Base-by-base conservation (phyloP, 805 yeast genomes). In the Yamadazyma kitorensis region DNA sequence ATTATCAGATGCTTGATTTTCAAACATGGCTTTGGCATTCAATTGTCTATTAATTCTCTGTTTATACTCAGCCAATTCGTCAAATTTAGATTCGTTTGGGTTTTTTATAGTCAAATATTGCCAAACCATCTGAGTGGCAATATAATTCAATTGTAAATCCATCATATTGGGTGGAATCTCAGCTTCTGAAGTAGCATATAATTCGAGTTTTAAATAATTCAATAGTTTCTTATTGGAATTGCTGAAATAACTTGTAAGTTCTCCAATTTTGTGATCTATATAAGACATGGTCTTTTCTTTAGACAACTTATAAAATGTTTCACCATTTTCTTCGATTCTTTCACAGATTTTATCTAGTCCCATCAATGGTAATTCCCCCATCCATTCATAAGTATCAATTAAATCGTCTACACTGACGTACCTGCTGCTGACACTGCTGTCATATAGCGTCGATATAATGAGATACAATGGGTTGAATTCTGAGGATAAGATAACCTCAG, bases 361-460 rank as follows among this genome's bases (percentile, higher is more conserved):
- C 0, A 19, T 18, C 12, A 43, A 39, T 16, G 67, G 41, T 1
- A 49, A 25, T 5, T 52, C 50, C 6, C 55, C 40, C 5, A 64
- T 43, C 46, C 56, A 48, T 14, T 57, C 61, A 14, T 54, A 39
- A 12, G 47, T 40, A 42, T 72, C 78, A 6, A 56, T 47, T 4
- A 75, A 42, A 47, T 75, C 80, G 15, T 75, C 77, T 11, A 61
- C 44, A 0, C 70, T 52, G 37, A 65, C 27, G 17, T 25, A 36
- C 13, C 20, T 29, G 17, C 12, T 38, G 43, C 57, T 53, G 27
- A 73, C 45, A 28, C 40, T 43, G 26, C 49, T 31, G 24, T 43
- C 33, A 16, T 51, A 46, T 43, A 73, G 62, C 27, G 57, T 54
- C 2, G 59, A 42, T 9, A 74, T 51, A 29, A 76, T 41, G 3